Conservation (phyloP, 352 stramenopile species). For the Saprolegnia parasitica region DNA sequence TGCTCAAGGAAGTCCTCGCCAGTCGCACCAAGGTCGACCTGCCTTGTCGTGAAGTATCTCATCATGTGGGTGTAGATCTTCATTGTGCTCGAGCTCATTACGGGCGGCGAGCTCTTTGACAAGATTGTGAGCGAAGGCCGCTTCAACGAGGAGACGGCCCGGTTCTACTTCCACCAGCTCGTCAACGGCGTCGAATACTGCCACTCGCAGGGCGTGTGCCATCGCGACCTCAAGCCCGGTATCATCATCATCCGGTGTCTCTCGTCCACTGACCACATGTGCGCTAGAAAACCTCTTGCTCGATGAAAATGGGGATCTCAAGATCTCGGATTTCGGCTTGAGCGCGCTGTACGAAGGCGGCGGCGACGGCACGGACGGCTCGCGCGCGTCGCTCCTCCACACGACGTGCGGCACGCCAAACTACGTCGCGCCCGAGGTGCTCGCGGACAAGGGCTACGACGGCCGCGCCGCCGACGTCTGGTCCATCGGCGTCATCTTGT, state of each 20-base stretch:
- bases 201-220: conserved; percentile 95
- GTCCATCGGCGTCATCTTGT: conserved; percentile 99
- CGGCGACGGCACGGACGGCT: conserved; percentile 73
- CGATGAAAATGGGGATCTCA: conserved; percentile 94
- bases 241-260: background rate
- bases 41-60: too few relatives aligned
- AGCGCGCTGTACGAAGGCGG: conserved; percentile 90
- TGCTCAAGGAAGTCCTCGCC: conserved; percentile 86
- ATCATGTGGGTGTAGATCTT: conserved; percentile 90
- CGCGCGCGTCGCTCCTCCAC: conserved; percentile 87
- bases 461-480: conserved; percentile 92
- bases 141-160: conserved; percentile 94
- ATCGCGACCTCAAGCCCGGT: conserved; percentile 95
- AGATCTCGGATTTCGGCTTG: conserved; percentile 99
- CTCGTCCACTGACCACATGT: conserved; percentile 7
- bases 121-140: conserved; percentile 94
- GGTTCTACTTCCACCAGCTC: conserved; percentile 98
- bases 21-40: conserved; percentile 91
- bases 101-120: conserved; percentile 89
- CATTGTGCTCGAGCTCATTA: conserved; percentile 86
- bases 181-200: conserved; percentile 96
- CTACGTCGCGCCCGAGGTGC: conserved; percentile 93
- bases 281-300: conserved; percentile 92
- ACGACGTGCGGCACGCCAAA: conserved; percentile 96
- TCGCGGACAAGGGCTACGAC: conserved; percentile 93